Percentiles rank a stretch among this genome's conserved stretches.
Evolutionary conservation across 1,139 yeast species (phyloP).

Genomic region (Debaryomyces sp.): DNA sequence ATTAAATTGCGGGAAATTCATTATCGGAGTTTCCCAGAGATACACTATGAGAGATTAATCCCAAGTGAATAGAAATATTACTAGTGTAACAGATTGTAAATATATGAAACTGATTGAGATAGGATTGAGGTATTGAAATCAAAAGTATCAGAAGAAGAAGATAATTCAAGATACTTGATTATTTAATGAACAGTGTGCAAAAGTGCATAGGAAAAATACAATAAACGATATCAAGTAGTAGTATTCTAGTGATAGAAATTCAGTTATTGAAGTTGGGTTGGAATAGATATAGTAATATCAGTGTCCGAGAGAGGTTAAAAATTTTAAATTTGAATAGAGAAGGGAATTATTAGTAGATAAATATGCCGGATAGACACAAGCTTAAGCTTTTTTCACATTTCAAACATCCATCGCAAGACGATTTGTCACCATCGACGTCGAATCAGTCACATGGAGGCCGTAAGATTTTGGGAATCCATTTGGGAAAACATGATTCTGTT

Average conservation of each 20-base stretch:
- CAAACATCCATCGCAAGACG: slow-evolving; percentile 29
- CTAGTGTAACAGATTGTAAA: not conserved
- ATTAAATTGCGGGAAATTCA: slow-evolving; percentile 8
- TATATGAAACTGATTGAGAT: not conserved
- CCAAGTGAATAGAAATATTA: not conserved
- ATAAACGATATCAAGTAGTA: not conserved
- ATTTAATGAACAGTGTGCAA: not conserved
- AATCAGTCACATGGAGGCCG: slow-evolving; percentile 31
- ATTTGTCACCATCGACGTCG: slow-evolving; percentile 37
- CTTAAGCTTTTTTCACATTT: slow-evolving; percentile 42
- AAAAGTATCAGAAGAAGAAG: not conserved
- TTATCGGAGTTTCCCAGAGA: slow-evolving; percentile 1
- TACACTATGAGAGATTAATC: not conserved
- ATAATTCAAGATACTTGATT: not conserved
- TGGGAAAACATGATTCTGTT: slow-evolving; percentile 43
- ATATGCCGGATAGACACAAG: slow-evolving; percentile 52
- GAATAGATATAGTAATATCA: not conserved
- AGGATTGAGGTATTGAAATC: not conserved
- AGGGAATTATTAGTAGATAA: not conserved
- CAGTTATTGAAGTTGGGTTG: not conserved
- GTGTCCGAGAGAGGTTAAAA: not conserved
- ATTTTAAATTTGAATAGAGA: not conserved
- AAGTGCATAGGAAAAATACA: not conserved
- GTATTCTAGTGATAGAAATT: not conserved
- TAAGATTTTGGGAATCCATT: slow-evolving; percentile 40